Evolutionary conservation across 2,329 filamentous ascomycete genomes (phyloP).

Genomic region (Fusarium udum): DNA sequence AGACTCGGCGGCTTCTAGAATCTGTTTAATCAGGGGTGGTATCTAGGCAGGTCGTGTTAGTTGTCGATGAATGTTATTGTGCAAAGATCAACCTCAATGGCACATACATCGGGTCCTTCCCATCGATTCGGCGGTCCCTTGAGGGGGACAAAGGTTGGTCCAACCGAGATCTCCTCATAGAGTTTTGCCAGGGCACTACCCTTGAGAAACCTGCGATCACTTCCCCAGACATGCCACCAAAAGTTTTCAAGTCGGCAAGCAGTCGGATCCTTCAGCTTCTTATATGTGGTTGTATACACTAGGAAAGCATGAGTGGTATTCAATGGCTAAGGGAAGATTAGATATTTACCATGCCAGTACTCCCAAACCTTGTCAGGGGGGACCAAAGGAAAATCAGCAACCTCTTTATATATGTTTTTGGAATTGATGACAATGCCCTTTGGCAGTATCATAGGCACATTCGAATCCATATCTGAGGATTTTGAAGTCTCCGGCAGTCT

Average conservation of each 20-base stretch:
- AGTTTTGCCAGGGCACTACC: constrained; percentile 64
- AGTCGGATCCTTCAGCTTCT: constrained; percentile 68
- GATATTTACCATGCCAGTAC: constrained; percentile 65
- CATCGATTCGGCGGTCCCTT: constrained; percentile 63
- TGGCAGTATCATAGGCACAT: constrained; percentile 59
- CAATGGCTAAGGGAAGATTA: not conserved
- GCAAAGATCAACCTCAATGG: constrained; percentile 2
- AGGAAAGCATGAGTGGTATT: constrained; percentile 13
- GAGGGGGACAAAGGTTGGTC: constrained; percentile 66
- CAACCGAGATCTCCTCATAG: constrained; percentile 67
- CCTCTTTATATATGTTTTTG: constrained; percentile 61
- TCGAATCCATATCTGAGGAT: constrained; percentile 46
- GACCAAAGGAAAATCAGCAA: constrained; percentile 61
- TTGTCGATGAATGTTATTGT: constrained; percentile 1
- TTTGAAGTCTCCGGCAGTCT: constrained; percentile 5
- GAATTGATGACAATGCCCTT: constrained; percentile 67
- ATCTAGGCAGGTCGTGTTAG: constrained; percentile 38
- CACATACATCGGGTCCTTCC: constrained; percentile 59
- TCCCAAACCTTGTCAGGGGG: constrained; percentile 63
- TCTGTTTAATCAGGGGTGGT: constrained; percentile 43
- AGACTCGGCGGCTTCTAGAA: constrained; percentile 40
- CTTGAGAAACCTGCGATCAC: constrained; percentile 62
- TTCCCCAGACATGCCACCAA: constrained; percentile 74
- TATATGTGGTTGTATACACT: constrained; percentile 71
- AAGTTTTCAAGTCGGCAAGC: constrained; percentile 71